These are phyloP conservation scores for Sporothrix phasma DNA, from an alignment of 2,329 filamentous ascomycete genomes.

Conservation along the genomic window DNA sequence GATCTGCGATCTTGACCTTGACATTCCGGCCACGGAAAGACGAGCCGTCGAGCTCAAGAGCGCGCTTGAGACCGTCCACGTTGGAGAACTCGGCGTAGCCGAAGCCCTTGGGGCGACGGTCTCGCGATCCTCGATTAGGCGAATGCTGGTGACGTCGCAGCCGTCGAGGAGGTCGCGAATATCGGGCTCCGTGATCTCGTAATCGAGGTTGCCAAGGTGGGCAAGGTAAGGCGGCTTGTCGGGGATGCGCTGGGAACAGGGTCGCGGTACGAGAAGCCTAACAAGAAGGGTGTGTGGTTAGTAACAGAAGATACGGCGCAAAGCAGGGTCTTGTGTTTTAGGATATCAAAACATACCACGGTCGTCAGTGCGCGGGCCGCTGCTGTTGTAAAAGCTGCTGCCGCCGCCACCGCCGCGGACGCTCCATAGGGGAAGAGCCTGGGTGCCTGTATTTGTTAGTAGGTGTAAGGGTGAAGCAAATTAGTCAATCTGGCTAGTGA, in stretches of 20 bases:
- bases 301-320: not conserved
- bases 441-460: constrained; percentile 37
- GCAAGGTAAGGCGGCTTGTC: constrained; percentile 91
- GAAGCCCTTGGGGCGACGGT: constrained; percentile 94
- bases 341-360: constrained; percentile 14
- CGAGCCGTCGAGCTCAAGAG: constrained; percentile 70
- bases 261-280: constrained; percentile 44
- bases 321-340: too few species aligned
- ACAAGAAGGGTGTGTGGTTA: not conserved
- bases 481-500: not conserved
- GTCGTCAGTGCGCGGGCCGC: constrained; percentile 10
- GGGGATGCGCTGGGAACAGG: constrained; percentile 65
- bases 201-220: constrained; percentile 92
- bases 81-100: constrained; percentile 92
- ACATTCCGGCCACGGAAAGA: constrained; percentile 83
- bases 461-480: not conserved
- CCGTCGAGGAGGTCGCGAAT: constrained; percentile 77
- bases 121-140: constrained; percentile 93
- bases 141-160: constrained; percentile 80
- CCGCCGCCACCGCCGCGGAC: constrained; percentile 28
- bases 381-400: constrained; percentile 19
- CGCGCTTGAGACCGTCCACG: constrained; percentile 83
- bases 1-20: constrained; percentile 91
- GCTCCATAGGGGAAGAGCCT: constrained; percentile 45
- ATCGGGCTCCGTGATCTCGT: constrained; percentile 77